Evolutionary conservation across 2,329 filamentous ascomycete species (phyloP).

Genomic region (Pseudofabraea citricarpa): DNA sequence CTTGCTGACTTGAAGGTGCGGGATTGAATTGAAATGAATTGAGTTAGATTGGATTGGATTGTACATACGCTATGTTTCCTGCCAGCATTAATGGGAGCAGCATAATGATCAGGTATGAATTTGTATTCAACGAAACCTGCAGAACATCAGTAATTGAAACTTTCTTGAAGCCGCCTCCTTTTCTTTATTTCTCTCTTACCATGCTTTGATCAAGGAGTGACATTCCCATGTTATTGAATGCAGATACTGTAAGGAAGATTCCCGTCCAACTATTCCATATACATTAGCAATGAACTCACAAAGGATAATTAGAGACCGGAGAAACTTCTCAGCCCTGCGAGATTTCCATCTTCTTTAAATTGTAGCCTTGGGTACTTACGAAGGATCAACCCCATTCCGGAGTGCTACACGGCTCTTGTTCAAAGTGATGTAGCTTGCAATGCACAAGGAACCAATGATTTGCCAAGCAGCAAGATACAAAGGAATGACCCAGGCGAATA

Average conservation of each 20-base stretch:
- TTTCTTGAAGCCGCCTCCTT: no score
- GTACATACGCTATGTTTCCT: conserved; percentile 48
- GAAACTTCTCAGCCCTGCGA: no score
- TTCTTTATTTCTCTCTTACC: no score
- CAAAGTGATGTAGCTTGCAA: conserved; percentile 53
- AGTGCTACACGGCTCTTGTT: conserved; percentile 41
- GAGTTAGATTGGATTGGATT: no score
- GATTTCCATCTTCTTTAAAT: no score
- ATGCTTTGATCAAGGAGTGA: conserved; percentile 61
- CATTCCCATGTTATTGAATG: conserved; percentile 66
- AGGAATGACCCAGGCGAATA: conserved; percentile 54
- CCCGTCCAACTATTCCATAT: conserved; percentile 45
- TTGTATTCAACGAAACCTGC: neutral
- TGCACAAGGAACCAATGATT: conserved; percentile 46
- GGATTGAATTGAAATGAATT: no score
- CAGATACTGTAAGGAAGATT: conserved; percentile 60
- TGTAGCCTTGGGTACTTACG: conserved; percentile 32
- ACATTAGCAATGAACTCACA: no score
- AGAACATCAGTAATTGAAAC: neutral
- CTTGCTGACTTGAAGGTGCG: no score
- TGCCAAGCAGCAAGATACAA: conserved; percentile 56
- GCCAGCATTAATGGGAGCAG: conserved; percentile 53
- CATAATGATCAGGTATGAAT: conserved; percentile 30
- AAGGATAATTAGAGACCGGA: no score
- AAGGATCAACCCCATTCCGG: conserved; percentile 53